Base-by-base conservation (phyloP, 495 filamentous ascomycete species). In the Beverwykella pulmonaria region DNA sequence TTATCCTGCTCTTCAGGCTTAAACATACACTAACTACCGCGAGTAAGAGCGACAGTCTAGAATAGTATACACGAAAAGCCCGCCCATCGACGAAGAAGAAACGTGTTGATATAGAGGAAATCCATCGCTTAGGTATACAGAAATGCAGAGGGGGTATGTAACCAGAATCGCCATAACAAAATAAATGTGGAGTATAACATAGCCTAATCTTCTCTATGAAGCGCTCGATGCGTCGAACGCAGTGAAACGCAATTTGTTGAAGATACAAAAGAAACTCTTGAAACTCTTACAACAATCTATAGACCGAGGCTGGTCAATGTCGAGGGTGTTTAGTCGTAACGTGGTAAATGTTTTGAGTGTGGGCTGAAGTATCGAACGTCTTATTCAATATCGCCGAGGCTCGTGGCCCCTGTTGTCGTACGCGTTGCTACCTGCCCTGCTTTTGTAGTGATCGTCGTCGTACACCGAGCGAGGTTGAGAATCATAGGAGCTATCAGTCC, bases 351-450 rank as follows among this genome's bases (percentile, higher is more conserved):
- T 9, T 41, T 53, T 1, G n/a, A 9, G 9, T 17, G 19, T 9
- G 17, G n/a, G 22, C 39, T 44, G 17, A 30, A 2, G 3, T 30
- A 1, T 53, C 17, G 12, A 1, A 44, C 7, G 23, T 23, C 26
- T 62, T 5, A n/a, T n/a, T 57, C 26, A 68, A 30, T 68, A 68
- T 17, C 65, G 22, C 7, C 65, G 52, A 29, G 53, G 44, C n/a
- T 69, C 67, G 26, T 69, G 60, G 9, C 54, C 61, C 14, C 61
- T 48, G 49, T 56, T 59, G 20, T 69, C 67, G 29, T 69, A 69
- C 19, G 53, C 61, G 26, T 59, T 68, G n/a, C 15, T 59, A 0
- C 55, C 47, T 23, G 47, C 22, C 29, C 54, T 48, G 8, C 46
- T 57, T 6, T 30, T 19, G 49, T 69, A 69, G 49, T 60, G 41